Base-by-base conservation (phyloP, 306 rosid species). In the Clitoria ternatea region DNA sequence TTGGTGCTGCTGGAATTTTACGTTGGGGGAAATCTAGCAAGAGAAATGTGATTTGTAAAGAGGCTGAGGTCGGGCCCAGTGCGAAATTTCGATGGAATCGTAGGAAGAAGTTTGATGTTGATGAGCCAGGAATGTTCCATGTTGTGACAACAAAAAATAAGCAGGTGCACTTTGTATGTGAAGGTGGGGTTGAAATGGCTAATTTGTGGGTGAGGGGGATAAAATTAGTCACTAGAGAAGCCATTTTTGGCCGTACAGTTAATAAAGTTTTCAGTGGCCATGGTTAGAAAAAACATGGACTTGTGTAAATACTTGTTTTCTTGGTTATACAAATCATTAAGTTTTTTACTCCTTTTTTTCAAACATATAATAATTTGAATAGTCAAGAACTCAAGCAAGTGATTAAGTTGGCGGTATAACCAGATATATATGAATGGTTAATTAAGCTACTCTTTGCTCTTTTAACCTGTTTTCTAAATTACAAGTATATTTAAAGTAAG, bases 191-290 rank as follows among this genome's bases (percentile, higher is more conserved):
- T 68, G 84, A 81, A 83, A 86, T 81, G 88, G 90, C 90, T 11
- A 50, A 73, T 44, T 36, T 89, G 37, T 86, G 96, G 96, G 92
- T 86, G 0, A 83, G 88, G 49, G 96, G 92, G 37, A 84, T 89
- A 66, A 66, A 33, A 49, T 69, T 86, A 49, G 85, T 78, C 52
- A 89, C 91, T 6, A 67, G 72, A 27, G 85, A 79, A 63, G 83
- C 82, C 49, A 43, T 80, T 56, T 84, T 73, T 69, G 84, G 72
- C 9, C 1, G 4, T 36, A 62, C 33, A 22, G 50, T 40, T 60
- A 19, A 15, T 22, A n/a, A 50, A 3, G 12, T 20, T 15, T 45
- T 26, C 59, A 24, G 61, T n/a, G 15, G 5, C 19, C 32, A 37
- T 24, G 55, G 26, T 12, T 57, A 13, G 5, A 44, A 32, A 32